These are phyloP conservation scores for Teunomyces lycoperdinae DNA, from an alignment of 805 yeast genomes.

Conservation along the genomic window DNA sequence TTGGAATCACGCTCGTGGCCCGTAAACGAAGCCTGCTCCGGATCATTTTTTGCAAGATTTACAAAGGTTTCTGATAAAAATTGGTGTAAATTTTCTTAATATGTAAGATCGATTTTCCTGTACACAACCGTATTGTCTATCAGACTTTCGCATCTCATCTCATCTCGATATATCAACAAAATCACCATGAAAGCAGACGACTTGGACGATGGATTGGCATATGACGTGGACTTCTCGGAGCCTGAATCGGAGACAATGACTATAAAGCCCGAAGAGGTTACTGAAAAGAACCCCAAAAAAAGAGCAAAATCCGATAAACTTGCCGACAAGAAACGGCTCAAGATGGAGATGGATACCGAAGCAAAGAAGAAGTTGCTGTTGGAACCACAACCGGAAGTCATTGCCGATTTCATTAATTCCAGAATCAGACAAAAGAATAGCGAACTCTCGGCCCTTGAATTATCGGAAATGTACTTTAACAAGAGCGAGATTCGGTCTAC, in stretches of 20 bases:
- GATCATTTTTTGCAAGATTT: neutral
- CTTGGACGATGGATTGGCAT: constrained; percentile 74
- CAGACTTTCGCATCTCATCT: constrained; percentile 4
- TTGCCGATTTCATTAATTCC: constrained; percentile 66
- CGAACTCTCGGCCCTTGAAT: constrained; percentile 72
- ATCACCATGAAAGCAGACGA: constrained; percentile 52
- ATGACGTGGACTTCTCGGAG: constrained; percentile 44
- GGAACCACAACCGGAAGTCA: constrained; percentile 50
- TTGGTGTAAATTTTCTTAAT: neutral
- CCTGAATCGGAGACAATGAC: constrained; percentile 11
- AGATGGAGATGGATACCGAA: constrained; percentile 61
- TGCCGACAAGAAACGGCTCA: constrained; percentile 62
- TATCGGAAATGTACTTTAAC: constrained; percentile 60
- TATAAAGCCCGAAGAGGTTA: constrained; percentile 9
- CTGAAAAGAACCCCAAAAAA: constrained; percentile 18
- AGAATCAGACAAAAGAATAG: constrained; percentile 58
- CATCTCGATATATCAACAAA: neutral
- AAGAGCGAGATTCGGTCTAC: constrained; percentile 61
- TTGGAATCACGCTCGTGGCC: neutral
- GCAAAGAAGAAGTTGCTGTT: constrained; percentile 55
- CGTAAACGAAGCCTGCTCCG: neutral
- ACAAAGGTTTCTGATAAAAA: too few relatives aligned
- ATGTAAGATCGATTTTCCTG: neutral
- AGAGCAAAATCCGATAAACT: constrained; percentile 39
- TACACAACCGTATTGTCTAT: neutral